Evolutionary conservation across 129 eudicot species (phyloP), one percentile per base, ranked within the genome.

Genomic region (Ambrosia artemisiifolia): DNA sequence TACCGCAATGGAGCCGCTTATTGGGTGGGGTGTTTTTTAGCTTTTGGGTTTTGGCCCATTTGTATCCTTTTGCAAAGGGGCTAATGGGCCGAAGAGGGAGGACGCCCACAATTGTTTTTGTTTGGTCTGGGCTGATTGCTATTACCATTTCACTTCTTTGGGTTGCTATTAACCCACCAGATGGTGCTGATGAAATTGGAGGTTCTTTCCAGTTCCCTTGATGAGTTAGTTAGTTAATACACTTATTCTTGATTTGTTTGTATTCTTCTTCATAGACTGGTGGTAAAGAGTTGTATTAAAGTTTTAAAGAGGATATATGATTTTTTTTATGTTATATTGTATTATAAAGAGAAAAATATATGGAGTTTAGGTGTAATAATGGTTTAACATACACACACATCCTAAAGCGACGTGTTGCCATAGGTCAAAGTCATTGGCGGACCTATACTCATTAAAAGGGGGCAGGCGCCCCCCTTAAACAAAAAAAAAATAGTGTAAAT

Each of bases 1-100:
- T 72, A 51, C 86, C 88, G 24, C 84, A 86, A 32, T 86, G 92
- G 92, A 86, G 92, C 36, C 88, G 84, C 12, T 51, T 86, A 71
- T 47, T 86, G 44, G 92, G 92, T 0, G 92, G 92, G 18, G 92
- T 86, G 30, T 86, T 86, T 57, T 86, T 86, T 51, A 86, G 92
- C 73, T 83, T 86, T 53, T 86, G 92, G 92, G 92, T 86, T 7
- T 75, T 86, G 84, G 88, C 88, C 32, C 92, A 86, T 72, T 46
- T 86, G 44, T 86, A 81, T 69, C 92, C 92, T 1, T 86, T 86
- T 28, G 92, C 92, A 0, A 86, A 86, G 32, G 92, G 92, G 63
- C 78, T 86, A 0, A 86, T 86, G 88, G 92, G 92, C 46, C 81
- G 88, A 74, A 75, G 92, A 71, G 92, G 92, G n/a, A 79, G 88